phyloP scores from a whole-genome alignment of 169 alveolate genomes.

The Plasmodium vivax region DNA sequence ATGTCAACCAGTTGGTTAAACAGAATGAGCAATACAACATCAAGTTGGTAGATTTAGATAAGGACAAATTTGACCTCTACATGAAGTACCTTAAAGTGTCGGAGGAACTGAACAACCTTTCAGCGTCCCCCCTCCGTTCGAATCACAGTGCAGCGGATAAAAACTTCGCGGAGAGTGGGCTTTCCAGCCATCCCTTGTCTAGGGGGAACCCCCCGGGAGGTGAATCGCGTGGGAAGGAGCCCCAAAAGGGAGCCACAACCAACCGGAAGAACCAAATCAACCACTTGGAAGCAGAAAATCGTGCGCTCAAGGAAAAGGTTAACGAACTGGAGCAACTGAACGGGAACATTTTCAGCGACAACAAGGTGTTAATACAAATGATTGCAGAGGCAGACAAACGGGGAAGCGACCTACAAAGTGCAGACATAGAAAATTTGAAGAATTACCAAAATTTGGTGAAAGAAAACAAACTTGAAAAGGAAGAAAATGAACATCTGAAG shows the following conservation, averaged over 20 bases:
- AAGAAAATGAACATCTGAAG: slow-evolving; percentile 47
- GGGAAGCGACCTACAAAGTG: neutral
- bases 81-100: slow-evolving; percentile 41
- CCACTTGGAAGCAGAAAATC: slow-evolving; percentile 36
- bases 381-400: slow-evolving; percentile 5
- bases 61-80: slow-evolving; percentile 58
- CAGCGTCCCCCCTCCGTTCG: neutral
- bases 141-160: neutral
- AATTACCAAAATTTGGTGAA: slow-evolving; percentile 14
- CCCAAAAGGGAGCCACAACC: neutral
- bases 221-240: neutral
- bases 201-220: neutral
- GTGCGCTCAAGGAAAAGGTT: slow-evolving; percentile 23
- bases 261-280: slow-evolving; percentile 9
- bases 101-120: slow-evolving; percentile 29
- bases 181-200: neutral
- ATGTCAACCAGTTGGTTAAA: slow-evolving; percentile 24
- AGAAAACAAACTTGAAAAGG: slow-evolving; percentile 34
- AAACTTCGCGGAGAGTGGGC: neutral
- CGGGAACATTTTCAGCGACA: slow-evolving; percentile 38
- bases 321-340: slow-evolving; percentile 33
- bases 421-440: neutral
- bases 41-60: slow-evolving; percentile 43
- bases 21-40: slow-evolving; percentile 62
- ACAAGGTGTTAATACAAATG: slow-evolving; percentile 42